Conservation (phyloP, 306 rosid genomes). For the Arachis stenosperma region DNA sequence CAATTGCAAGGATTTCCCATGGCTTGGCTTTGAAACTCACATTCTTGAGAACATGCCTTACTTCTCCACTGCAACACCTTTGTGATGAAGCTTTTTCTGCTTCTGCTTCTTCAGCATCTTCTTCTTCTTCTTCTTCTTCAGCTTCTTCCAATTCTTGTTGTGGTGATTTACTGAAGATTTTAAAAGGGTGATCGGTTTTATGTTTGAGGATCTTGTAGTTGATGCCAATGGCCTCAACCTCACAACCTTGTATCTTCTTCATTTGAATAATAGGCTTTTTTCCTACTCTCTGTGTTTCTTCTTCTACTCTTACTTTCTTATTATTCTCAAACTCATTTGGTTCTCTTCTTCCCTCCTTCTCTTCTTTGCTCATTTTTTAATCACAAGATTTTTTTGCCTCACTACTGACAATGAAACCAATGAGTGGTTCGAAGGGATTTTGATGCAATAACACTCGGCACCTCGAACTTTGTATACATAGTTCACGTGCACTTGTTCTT, state of each 20-base stretch:
- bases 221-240: constrained; percentile 78
- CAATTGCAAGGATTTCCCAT: constrained; percentile 86
- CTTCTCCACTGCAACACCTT: constrained; percentile 2
- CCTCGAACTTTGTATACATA: constrained; percentile 49
- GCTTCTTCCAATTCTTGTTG: constrained; percentile 33
- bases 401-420: constrained; percentile 45
- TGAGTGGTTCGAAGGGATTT: constrained; percentile 40
- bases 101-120: constrained; percentile 36
- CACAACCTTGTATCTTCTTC: constrained; percentile 82
- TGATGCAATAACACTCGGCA: constrained; percentile 41
- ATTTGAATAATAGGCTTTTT: constrained; percentile 44
- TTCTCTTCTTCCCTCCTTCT: constrained; percentile 27
- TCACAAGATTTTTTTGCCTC: constrained; percentile 37
- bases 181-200: constrained; percentile 50
- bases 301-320: constrained; percentile 37
- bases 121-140: constrained; percentile 40
- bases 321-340: constrained; percentile 40
- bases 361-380: constrained; percentile 35
- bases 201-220: constrained; percentile 63
- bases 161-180: constrained; percentile 52
- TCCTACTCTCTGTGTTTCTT: constrained; percentile 30
- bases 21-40: constrained; percentile 70
- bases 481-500: constrained; percentile 57
- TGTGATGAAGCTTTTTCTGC: constrained; percentile 6
- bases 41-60: constrained; percentile 63